A percentile compares a stretch with the other conserved stretches of the same genome.
phyloP scores from a whole-genome alignment of 768 basidiomycete species.

The Pulveroboletus sp. region DNA sequence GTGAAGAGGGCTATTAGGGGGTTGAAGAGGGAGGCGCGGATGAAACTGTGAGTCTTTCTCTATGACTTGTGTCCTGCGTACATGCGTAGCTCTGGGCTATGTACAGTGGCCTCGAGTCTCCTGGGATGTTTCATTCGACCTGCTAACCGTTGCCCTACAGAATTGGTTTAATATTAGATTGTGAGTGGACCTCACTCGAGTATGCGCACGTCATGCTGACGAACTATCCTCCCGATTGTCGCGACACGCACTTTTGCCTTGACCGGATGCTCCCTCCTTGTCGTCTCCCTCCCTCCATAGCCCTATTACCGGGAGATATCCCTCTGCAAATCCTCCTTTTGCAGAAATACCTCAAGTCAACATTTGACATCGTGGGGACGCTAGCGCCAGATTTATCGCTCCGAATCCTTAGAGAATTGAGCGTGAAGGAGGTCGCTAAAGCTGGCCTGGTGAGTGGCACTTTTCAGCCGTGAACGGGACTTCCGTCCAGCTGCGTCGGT shows the following conservation, averaged over 20 bases:
- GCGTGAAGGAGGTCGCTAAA: constrained; percentile 57
- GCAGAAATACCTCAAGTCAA: constrained; percentile 77
- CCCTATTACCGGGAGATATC: constrained; percentile 81
- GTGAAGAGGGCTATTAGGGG: constrained; percentile 61
- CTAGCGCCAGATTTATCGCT: constrained; percentile 64
- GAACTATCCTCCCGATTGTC: neutral
- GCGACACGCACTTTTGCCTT: neutral
- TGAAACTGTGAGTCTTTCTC: constrained; percentile 58
- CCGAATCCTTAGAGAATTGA: constrained; percentile 55
- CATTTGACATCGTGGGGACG: constrained; percentile 76
- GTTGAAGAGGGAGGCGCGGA: constrained; percentile 62
- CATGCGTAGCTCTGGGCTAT: neutral
- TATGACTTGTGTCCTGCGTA: neutral
- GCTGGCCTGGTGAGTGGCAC: constrained; percentile 34
- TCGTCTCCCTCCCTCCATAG: no score
- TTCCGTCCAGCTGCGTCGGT: neutral
- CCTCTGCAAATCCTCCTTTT: constrained; percentile 78
- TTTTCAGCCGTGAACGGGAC: neutral
- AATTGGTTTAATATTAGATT: constrained; percentile 29
- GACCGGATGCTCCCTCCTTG: no score
- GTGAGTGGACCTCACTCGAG: constrained; percentile 12
- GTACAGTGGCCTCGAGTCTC: neutral
- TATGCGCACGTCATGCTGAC: constrained; percentile 3
- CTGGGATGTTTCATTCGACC: neutral
- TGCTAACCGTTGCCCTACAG: constrained; percentile 17